Percentiles rank a stretch among this genome's conserved stretches.
Evolutionary conservation across 805 yeast genomes (phyloP).

Genomic region (Geotrichum ghanense): DNA sequence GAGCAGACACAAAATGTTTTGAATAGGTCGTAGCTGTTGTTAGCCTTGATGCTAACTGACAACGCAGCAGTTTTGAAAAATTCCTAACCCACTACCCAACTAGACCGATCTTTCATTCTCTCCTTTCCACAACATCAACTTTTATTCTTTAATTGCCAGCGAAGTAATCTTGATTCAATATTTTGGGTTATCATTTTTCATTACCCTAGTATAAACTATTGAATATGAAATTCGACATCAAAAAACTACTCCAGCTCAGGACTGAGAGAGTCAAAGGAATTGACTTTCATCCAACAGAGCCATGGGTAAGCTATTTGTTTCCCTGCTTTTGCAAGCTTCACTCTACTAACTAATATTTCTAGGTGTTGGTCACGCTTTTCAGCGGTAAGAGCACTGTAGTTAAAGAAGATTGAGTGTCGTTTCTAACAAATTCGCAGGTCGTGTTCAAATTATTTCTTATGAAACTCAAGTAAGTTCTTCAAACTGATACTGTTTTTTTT

Average conservation of each 20-base stretch:
- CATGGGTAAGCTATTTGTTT: conserved; percentile 71
- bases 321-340: not conserved
- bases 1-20: no score
- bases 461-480: conserved; percentile 45
- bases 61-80: not conserved
- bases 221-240: conserved; percentile 40
- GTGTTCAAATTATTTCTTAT: conserved; percentile 87
- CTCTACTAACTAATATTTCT: conserved; percentile 3
- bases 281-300: conserved; percentile 96
- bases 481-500: conserved; percentile 1
- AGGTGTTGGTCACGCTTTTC: conserved; percentile 18
- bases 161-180: not conserved
- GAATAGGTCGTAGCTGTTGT: no score
- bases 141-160: not conserved
- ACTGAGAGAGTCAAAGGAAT: conserved; percentile 96
- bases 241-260: conserved; percentile 77
- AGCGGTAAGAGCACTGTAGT: conserved; percentile 14
- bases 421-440: conserved; percentile 34
- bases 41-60: no score
- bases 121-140: not conserved
- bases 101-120: not conserved
- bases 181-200: not conserved
- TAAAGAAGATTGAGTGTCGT: not conserved
- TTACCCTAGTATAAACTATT: not conserved
- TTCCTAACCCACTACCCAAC: not conserved